phyloP scores from a whole-genome alignment of 441 rosid genomes.

The Jatropha multifida region DNA sequence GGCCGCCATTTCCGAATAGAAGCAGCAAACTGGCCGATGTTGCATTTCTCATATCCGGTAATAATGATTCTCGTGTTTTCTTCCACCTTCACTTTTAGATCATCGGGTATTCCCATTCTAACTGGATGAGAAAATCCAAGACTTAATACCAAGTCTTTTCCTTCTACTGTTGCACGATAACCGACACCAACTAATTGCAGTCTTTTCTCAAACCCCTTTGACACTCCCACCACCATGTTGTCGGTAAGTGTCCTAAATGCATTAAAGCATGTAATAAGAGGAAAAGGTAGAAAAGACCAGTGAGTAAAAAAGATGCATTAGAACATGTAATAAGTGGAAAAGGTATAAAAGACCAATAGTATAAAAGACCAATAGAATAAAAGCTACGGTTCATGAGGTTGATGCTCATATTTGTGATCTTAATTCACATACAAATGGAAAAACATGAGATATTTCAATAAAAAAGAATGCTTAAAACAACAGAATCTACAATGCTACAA shows the following conservation, averaged over 20 bases:
- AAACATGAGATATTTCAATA: neutral
- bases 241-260: constrained; percentile 73
- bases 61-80: constrained; percentile 72
- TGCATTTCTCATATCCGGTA: constrained; percentile 68
- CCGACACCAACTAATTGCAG: constrained; percentile 85
- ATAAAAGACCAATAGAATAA: too few species aligned
- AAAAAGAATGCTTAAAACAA: neutral
- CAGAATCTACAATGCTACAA: neutral
- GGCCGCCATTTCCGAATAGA: constrained; percentile 90
- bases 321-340: neutral
- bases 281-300: too few species aligned
- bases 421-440: neutral
- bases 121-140: constrained; percentile 95
- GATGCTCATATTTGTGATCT: neutral
- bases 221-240: constrained; percentile 95
- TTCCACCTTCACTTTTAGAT: constrained; percentile 73
- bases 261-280: neutral
- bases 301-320: neutral
- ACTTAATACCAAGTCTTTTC: constrained; percentile 68
- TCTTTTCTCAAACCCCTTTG: constrained; percentile 90
- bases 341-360: neutral
- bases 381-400: neutral
- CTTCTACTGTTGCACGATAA: constrained; percentile 79
- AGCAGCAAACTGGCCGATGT: constrained; percentile 87
- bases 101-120: constrained; percentile 72